Evolutionary conservation across 257 asterid genomes (phyloP), one percentile per base, ranked within the genome.

Genomic region (Parsonsia alboflavescens): DNA sequence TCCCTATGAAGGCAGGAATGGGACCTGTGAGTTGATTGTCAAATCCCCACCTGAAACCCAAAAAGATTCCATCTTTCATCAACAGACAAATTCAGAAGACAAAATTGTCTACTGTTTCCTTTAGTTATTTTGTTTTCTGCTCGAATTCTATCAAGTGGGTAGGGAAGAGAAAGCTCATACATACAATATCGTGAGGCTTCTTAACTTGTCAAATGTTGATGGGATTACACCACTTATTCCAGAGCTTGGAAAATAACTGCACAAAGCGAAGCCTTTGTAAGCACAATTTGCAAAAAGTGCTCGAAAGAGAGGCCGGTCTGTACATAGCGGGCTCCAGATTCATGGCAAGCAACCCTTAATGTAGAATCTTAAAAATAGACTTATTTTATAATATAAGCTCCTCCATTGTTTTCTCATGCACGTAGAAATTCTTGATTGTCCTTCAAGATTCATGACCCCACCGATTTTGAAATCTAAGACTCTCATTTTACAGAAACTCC

Each of bases 1-100:
- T 86, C 79, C 96, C 96, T 10, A 93, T 84, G 82, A 93, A 93
- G 74, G 81, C 86, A 0, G 98, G 98, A 84, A 90, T 86, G 77
- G 15, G 82, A 48, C 98, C 97, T 0, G 91, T 90, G 58, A 90
- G 85, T 17, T 36, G 85, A 80, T 79, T 89, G 76, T 90, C 93
- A 4, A 88, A 88, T 39, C 78, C 92, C 91, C 90, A 84, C 77
- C 97, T 90, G 86, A 72, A 77, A 78, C 16, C 26, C 53, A 80
- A 75, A n/a, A 64, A 63, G 73, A 45, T 75, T 81, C 77, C 57
- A 59, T 33, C 39, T 33, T 33, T 42, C 62, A 75, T 3, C 52
- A 22, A 64, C 44, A 48, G 39, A 52, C 58, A 76, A 57, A 21
- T 68, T 39, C 46, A 41, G 63, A 77, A 70, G 56, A 36, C 59